These are phyloP conservation scores for Achlya hypogyna DNA, from an alignment of 352 stramenopile species.

Conservation along the genomic window DNA sequence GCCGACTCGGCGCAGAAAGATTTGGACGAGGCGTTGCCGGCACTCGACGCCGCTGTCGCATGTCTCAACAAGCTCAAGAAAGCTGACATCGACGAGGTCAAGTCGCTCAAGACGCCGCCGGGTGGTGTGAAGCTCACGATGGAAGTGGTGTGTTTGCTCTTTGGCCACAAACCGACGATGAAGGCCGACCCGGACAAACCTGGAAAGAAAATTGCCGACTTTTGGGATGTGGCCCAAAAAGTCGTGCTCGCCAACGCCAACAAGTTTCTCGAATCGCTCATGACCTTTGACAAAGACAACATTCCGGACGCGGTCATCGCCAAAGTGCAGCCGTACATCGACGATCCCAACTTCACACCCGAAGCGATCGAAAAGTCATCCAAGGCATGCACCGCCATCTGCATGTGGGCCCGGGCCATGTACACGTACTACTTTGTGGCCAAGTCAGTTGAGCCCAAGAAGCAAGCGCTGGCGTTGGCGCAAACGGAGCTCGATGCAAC, in stretches of 20 bases:
- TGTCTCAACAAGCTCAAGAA: slow-evolving; percentile 89
- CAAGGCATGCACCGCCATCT: slow-evolving; percentile 87
- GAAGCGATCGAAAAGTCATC: slow-evolving; percentile 89
- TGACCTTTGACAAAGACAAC: slow-evolving; percentile 91
- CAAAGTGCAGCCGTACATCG: slow-evolving; percentile 77
- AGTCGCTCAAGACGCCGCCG: slow-evolving; percentile 85
- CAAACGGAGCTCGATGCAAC: slow-evolving; percentile 52
- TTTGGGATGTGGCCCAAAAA: slow-evolving; percentile 85
- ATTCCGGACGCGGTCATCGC: slow-evolving; percentile 84
- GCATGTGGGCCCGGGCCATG: slow-evolving; percentile 82
- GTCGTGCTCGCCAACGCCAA: slow-evolving; percentile 88
- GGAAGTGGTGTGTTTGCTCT: slow-evolving; percentile 87
- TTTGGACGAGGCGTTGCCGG: slow-evolving; percentile 79
- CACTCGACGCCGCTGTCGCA: slow-evolving; percentile 77
- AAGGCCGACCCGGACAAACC: slow-evolving; percentile 80
- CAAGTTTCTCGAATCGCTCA: slow-evolving; percentile 84
- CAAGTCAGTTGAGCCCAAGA: slow-evolving; percentile 71
- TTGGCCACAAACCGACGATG: slow-evolving; percentile 84
- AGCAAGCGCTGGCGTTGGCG: slow-evolving; percentile 42
- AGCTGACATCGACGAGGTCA: slow-evolving; percentile 87
- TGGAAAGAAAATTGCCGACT: slow-evolving; percentile 89
- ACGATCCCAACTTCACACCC: slow-evolving; percentile 85
- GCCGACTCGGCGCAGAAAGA: slow-evolving; percentile 81
- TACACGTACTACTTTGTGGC: slow-evolving; percentile 82
- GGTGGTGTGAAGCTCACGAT: slow-evolving; percentile 88